Percentiles rank a stretch among this genome's conserved stretches.
Evolutionary conservation across 2,329 filamentous ascomycete genomes (phyloP).

Genomic region (Plectosphaerella cucumerina): DNA sequence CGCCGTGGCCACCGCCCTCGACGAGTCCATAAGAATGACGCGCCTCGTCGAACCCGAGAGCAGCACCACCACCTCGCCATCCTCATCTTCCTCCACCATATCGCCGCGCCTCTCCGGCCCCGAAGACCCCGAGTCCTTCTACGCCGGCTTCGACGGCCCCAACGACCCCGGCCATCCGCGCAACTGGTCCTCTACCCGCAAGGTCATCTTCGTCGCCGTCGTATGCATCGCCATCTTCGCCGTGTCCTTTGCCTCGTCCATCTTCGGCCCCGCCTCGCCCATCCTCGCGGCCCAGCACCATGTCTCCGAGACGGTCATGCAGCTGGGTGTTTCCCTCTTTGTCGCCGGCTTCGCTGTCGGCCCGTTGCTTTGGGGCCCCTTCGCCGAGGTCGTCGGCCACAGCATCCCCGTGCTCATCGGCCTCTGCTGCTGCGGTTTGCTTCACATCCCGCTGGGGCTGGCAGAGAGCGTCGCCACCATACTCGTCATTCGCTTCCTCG

Average conservation of each 20-base stretch:
- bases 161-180: neutral
- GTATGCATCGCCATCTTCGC: constrained; percentile 55
- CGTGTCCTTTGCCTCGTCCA: constrained; percentile 68
- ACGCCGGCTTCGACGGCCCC: neutral
- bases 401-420: constrained; percentile 28
- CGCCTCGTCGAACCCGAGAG: no score
- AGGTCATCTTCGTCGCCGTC: neutral
- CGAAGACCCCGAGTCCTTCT: neutral
- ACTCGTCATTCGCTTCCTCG: constrained; percentile 66
- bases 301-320: constrained; percentile 46
- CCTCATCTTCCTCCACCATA: no score
- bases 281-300: constrained; percentile 52
- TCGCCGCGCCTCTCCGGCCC: neutral
- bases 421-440: constrained; percentile 51
- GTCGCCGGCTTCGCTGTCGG: constrained; percentile 51
- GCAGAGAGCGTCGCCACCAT: constrained; percentile 54
- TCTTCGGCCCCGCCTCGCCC: constrained; percentile 55
- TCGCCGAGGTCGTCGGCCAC: constrained; percentile 59
- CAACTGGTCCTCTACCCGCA: neutral
- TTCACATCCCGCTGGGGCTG: neutral
- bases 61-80: no score
- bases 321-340: constrained; percentile 44
- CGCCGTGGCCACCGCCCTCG: no score
- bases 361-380: constrained; percentile 59
- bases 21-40: no score